Evolutionary conservation across 306 rosid species (phyloP).

Genomic region (Mimosa pudica): DNA sequence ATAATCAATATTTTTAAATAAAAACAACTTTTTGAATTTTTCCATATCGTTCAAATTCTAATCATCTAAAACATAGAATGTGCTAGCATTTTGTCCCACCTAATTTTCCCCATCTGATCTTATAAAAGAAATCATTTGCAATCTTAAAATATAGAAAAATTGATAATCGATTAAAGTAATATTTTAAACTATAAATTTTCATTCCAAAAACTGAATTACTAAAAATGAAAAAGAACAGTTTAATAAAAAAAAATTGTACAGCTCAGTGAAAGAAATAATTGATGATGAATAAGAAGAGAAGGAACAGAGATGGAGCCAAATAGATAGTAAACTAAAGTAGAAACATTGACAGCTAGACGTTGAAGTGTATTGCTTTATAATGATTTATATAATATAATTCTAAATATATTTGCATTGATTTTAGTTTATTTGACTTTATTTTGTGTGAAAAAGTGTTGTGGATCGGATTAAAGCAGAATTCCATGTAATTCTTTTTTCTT

Average conservation of each 20-base stretch:
- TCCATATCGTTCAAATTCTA: background rate
- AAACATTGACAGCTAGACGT: slow-evolving; percentile 1
- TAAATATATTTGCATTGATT: background rate
- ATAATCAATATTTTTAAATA: background rate
- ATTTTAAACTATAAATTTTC: background rate
- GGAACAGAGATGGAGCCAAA: background rate
- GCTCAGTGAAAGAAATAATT: background rate
- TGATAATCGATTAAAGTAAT: background rate
- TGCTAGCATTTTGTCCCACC: background rate
- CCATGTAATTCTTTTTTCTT: background rate
- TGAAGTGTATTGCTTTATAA: background rate
- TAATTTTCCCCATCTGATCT: background rate
- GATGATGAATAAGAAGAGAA: background rate
- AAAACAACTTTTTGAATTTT: background rate
- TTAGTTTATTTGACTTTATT: background rate
- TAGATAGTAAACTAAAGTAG: background rate
- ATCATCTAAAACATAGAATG: background rate
- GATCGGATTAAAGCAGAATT: background rate
- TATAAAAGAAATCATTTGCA: background rate
- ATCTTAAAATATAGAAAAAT: background rate
- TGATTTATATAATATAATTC: background rate
- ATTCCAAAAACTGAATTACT: background rate
- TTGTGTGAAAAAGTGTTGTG: background rate
- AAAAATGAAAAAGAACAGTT: background rate
- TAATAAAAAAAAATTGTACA: background rate